These are phyloP conservation scores for Colletotrichum endophyticum DNA, from an alignment of 2,329 filamentous ascomycete genomes.

Conservation along the genomic window DNA sequence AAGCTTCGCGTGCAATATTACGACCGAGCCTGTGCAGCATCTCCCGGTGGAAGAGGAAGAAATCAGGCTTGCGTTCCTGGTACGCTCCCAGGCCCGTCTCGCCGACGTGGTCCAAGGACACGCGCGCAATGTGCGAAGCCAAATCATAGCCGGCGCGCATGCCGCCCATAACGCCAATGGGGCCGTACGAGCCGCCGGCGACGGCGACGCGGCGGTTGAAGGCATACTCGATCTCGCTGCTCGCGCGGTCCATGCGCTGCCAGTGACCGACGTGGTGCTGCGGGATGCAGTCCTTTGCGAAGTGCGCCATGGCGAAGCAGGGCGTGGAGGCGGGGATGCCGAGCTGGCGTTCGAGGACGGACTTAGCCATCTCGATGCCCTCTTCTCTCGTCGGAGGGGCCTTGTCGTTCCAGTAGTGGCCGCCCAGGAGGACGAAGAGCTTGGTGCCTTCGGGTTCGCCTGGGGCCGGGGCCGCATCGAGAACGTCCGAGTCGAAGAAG, in stretches of 20 bases:
- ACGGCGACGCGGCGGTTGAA: conserved; percentile 72
- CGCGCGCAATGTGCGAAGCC: conserved; percentile 40
- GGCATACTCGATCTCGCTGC: conserved; percentile 55
- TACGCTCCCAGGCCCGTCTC: conserved; percentile 38
- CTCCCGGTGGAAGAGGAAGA: background rate
- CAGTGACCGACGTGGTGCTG: conserved; percentile 87
- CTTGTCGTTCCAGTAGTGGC: conserved; percentile 93
- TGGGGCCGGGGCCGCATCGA: conserved; percentile 29
- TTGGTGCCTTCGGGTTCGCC: conserved; percentile 41
- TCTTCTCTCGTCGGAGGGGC: conserved; percentile 65
- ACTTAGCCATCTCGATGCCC: conserved; percentile 72
- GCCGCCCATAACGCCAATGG: conserved; percentile 55
- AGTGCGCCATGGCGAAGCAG: conserved; percentile 62
- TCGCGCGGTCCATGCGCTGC: conserved; percentile 61
- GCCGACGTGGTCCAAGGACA: conserved; percentile 26
- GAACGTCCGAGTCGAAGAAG: conserved; percentile 81
- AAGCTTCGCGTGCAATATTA: background rate
- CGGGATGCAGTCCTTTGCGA: conserved; percentile 78
- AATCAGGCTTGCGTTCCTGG: background rate
- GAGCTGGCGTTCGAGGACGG: conserved; percentile 76
- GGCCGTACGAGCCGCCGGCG: conserved; percentile 58
- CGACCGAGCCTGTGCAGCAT: background rate
- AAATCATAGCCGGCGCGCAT: conserved; percentile 55
- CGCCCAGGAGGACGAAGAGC: conserved; percentile 90
- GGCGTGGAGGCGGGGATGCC: conserved; percentile 67